Evolutionary conservation across 495 filamentous ascomycete species (phyloP).

Genomic region (Clohesyomyces aquaticus): DNA sequence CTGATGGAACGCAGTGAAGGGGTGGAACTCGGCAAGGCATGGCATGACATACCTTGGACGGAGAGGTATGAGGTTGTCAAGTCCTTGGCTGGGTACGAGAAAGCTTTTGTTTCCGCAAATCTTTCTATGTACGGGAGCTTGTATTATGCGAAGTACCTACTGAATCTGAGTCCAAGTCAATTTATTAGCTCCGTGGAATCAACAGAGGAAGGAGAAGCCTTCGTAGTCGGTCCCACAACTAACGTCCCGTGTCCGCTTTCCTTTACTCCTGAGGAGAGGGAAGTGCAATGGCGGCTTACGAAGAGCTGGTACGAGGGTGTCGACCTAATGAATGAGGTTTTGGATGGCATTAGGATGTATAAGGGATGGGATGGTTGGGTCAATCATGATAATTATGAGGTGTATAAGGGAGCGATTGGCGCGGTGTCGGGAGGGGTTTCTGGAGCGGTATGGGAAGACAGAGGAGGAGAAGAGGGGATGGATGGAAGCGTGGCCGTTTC

Average conservation of each 20-base stretch:
- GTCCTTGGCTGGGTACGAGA: constrained; percentile 13
- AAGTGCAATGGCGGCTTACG: constrained; percentile 3
- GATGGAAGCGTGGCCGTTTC: constrained; percentile 19
- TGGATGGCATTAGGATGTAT: constrained; percentile 11
- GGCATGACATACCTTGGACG: constrained; percentile 21
- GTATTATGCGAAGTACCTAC: constrained; percentile 30
- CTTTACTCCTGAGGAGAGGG: constrained; percentile 17
- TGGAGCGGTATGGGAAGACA: constrained; percentile 18
- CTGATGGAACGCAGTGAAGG: constrained; percentile 28
- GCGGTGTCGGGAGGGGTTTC: constrained; percentile 16
- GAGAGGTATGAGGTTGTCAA: constrained; percentile 20
- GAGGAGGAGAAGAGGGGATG: constrained; percentile 13
- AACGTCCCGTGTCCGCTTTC: constrained; percentile 21
- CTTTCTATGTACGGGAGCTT: constrained; percentile 26
- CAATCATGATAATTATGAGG: constrained; percentile 19
- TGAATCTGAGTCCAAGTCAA: constrained; percentile 9
- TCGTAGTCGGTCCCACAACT: constrained; percentile 26
- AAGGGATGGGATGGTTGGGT: constrained; percentile 28
- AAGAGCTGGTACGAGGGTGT: constrained; percentile 17
- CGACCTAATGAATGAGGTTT: constrained; percentile 16
- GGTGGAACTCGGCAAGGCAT: constrained; percentile 19
- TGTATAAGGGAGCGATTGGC: constrained; percentile 22
- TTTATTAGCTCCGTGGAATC: constrained; percentile 9
- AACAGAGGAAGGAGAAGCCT: constrained; percentile 18
- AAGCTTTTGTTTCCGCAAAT: constrained; percentile 13